phyloP scores from a whole-genome alignment of 306 rosid species.

The Quercus gilva region DNA sequence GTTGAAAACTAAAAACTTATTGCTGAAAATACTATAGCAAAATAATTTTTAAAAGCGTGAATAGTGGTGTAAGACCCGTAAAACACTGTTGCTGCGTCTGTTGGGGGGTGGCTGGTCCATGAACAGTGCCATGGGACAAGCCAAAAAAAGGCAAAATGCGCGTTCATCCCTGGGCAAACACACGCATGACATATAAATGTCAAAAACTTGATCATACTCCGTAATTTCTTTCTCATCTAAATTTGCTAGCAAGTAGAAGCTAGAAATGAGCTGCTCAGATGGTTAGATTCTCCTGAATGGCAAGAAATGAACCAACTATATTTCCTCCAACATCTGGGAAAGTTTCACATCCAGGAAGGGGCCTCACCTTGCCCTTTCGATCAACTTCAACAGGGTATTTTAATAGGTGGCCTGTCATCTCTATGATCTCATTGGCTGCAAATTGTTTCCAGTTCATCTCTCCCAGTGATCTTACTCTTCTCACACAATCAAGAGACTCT shows the following conservation, averaged over 20 bases:
- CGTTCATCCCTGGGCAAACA: too few species aligned
- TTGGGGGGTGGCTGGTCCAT: too few species aligned
- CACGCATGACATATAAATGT: not conserved
- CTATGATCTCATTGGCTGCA: constrained; percentile 62
- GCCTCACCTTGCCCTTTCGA: constrained; percentile 66
- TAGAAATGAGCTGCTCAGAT: constrained; percentile 43
- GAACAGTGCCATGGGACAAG: too few species aligned
- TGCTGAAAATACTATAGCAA: too few species aligned
- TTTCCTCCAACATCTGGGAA: constrained; percentile 95
- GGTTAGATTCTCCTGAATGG: constrained; percentile 87
- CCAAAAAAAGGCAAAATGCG: too few species aligned
- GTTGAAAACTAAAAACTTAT: too few species aligned
- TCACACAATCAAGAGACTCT: constrained; percentile 81
- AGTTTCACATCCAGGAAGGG: constrained; percentile 72
- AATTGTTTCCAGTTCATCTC: constrained; percentile 83
- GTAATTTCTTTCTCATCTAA: constrained; percentile 27
- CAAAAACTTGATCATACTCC: constrained; percentile 21
- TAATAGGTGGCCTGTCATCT: constrained; percentile 80
- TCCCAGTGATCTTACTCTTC: constrained; percentile 62
- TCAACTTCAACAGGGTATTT: constrained; percentile 89
- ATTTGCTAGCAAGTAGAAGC: constrained; percentile 4
- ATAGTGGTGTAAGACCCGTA: too few species aligned
- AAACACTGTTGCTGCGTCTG: too few species aligned
- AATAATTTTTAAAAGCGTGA: too few species aligned
- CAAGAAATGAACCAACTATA: constrained; percentile 82